Conservation (phyloP, 257 asterid species). For the Ajuga chamaepitys region DNA sequence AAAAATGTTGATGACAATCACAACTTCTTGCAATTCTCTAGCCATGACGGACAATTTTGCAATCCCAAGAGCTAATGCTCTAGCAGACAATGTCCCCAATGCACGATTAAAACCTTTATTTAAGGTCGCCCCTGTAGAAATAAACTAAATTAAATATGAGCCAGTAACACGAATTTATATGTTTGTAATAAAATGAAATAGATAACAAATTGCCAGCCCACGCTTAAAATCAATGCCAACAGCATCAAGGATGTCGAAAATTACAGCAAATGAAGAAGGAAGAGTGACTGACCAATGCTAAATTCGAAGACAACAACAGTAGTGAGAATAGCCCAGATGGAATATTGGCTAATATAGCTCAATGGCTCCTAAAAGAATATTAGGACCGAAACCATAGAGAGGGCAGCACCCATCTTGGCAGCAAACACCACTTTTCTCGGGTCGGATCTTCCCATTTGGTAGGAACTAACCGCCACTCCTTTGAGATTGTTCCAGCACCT, state of each 20-base stretch:
- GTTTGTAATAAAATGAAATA: neutral
- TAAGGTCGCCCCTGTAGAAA: slow-evolving; percentile 67
- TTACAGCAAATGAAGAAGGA: neutral
- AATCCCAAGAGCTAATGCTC: slow-evolving; percentile 71
- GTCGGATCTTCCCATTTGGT: slow-evolving; percentile 56
- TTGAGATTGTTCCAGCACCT: slow-evolving; percentile 17
- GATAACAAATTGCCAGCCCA: neutral
- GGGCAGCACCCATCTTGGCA: slow-evolving; percentile 50
- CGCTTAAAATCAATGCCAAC: slow-evolving; percentile 16
- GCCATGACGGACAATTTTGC: slow-evolving; percentile 60
- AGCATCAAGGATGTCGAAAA: slow-evolving; percentile 37
- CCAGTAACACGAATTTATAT: neutral
- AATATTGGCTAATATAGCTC: slow-evolving; percentile 36
- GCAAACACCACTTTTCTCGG: slow-evolving; percentile 64
- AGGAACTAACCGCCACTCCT: slow-evolving; percentile 22
- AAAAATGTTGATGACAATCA: slow-evolving; percentile 62
- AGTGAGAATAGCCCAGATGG: slow-evolving; percentile 78
- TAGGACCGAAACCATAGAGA: slow-evolving; percentile 50
- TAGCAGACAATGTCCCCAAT: slow-evolving; percentile 82
- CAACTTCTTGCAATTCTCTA: slow-evolving; percentile 50
- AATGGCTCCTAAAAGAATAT: slow-evolving; percentile 59
- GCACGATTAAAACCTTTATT: slow-evolving; percentile 91
- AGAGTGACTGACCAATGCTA: slow-evolving; percentile 54
- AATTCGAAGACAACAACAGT: slow-evolving; percentile 89
- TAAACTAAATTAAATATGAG: neutral